Conservation (phyloP, 192 early-diverging fungal genomes). For the Gonapodya sp. region DNA sequence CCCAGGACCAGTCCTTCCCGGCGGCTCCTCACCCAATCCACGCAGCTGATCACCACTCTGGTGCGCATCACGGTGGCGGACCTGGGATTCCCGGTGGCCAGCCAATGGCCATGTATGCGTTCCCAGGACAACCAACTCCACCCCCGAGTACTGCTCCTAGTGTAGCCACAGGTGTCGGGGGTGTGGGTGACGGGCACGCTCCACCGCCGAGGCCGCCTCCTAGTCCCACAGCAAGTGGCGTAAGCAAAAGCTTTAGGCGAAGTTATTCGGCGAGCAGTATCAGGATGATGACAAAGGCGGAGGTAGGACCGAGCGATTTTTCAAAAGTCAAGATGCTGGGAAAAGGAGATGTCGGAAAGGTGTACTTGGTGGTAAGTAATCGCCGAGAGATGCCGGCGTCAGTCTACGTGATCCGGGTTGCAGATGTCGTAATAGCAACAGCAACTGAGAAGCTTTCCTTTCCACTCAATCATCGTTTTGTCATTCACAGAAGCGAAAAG, state of each 20-base stretch:
- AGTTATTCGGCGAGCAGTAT: constrained; percentile 76
- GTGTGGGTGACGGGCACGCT: not conserved
- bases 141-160: not conserved
- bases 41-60: not conserved
- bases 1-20: not conserved
- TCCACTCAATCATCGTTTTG: not conserved
- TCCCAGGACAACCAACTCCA: not conserved
- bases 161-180: not conserved
- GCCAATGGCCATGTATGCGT: too few relatives aligned
- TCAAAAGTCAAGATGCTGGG: constrained; percentile 82
- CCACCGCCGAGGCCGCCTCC: not conserved
- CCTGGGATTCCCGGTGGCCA: too few relatives aligned
- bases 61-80: not conserved
- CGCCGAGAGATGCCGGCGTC: too few relatives aligned
- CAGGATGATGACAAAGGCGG: constrained; percentile 58
- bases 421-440: constrained; percentile 15
- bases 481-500: constrained; percentile 47
- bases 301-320: constrained; percentile 83
- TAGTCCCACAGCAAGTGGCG: not conserved
- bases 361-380: constrained; percentile 85
- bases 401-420: not conserved
- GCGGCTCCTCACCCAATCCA: not conserved
- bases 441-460: too few relatives aligned
- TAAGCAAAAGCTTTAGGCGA: constrained; percentile 37
- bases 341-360: constrained; percentile 95